phyloP scores from a whole-genome alignment of 768 basidiomycete species.

The Rhodotorula paludigena region DNA sequence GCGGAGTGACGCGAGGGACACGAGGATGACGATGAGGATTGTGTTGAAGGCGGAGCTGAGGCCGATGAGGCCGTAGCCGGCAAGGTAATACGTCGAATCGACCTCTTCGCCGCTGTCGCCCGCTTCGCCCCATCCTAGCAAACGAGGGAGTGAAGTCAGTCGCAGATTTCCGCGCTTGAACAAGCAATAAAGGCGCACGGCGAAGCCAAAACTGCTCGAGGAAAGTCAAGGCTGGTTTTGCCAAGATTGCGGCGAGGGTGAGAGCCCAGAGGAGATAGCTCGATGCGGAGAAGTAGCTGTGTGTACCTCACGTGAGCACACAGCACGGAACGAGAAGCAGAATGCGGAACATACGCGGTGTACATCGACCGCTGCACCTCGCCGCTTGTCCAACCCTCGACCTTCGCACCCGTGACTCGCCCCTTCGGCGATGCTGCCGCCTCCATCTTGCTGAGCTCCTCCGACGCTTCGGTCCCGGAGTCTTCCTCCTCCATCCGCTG shows the following conservation, averaged over 20 bases:
- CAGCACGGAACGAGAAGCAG: no score
- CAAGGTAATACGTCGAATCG: neutral
- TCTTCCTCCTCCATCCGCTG: neutral
- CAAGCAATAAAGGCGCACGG: neutral
- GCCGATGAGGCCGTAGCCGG: conserved; percentile 7
- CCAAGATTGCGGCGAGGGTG: conserved; percentile 3
- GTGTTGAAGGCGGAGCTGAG: neutral
- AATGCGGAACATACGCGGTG: neutral
- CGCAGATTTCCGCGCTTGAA: neutral
- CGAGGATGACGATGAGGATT: neutral
- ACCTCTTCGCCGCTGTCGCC: neutral
- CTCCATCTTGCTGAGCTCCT: neutral
- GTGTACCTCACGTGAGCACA: neutral
- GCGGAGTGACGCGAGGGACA: neutral
- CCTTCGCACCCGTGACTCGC: neutral
- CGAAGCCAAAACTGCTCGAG: conserved; percentile 32
- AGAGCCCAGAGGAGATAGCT: conserved; percentile 14
- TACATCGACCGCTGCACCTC: conserved; percentile 27
- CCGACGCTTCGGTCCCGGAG: accelerated
- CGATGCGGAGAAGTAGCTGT: conserved; percentile 21
- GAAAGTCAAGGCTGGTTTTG: conserved; percentile 15
- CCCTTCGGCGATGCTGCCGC: neutral
- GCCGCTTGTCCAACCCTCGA: conserved; percentile 22
- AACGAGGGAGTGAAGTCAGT: neutral
- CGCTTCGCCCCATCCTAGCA: conserved; percentile 25